phyloP scores from a whole-genome alignment of 805 yeast genomes.

The Cyberlindnera euphorbiae region DNA sequence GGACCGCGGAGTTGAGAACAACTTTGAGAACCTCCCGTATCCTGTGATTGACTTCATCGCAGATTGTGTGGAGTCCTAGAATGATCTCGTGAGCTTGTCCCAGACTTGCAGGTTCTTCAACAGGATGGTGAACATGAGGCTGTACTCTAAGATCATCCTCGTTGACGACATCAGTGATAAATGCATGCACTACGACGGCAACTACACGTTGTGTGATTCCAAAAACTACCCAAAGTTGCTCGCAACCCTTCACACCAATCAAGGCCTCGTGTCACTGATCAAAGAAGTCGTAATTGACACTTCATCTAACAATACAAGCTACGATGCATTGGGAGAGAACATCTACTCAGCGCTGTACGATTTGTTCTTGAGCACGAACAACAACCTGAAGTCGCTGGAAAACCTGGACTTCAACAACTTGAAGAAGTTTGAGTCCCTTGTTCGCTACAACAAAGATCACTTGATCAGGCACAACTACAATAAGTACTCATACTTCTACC shows the following conservation, averaged over 20 bases:
- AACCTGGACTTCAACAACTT: conserved; percentile 24
- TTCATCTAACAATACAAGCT: conserved; percentile 19
- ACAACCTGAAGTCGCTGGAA: conserved; percentile 22
- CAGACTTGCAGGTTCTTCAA: conserved; percentile 26
- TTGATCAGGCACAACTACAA: conserved; percentile 24
- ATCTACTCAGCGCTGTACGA: conserved; percentile 25
- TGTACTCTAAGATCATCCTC: conserved; percentile 24
- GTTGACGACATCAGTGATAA: conserved; percentile 23
- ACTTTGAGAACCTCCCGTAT: conserved; percentile 26
- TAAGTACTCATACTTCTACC: conserved; percentile 22
- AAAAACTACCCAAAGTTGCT: conserved; percentile 25
- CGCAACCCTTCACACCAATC: conserved; percentile 26
- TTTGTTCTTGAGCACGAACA: conserved; percentile 24
- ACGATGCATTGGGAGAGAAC: conserved; percentile 21
- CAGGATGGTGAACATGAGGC: conserved; percentile 22
- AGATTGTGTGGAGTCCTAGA: conserved; percentile 25
- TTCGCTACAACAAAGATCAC: conserved; percentile 22
- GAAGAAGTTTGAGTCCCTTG: conserved; percentile 24
- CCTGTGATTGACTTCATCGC: conserved; percentile 26
- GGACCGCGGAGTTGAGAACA: conserved; percentile 14
- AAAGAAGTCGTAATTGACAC: conserved; percentile 27
- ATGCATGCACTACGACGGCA: conserved; percentile 20
- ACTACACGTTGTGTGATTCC: conserved; percentile 22
- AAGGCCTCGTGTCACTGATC: conserved; percentile 19
- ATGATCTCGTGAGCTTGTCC: conserved; percentile 23